phyloP scores from a whole-genome alignment of 306 rosid genomes.

The Canavalia ensiformis region DNA sequence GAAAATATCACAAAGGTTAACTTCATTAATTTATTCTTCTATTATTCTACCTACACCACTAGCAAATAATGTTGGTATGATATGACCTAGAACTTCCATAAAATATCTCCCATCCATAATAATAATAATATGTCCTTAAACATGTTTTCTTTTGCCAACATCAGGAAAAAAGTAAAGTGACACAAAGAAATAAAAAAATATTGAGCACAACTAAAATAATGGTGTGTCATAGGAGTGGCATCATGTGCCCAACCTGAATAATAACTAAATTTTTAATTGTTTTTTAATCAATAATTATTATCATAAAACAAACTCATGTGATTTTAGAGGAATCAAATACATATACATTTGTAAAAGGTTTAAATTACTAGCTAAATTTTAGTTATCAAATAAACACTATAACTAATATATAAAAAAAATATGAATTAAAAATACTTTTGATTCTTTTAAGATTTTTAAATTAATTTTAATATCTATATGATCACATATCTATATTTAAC shows the following conservation, averaged over 20 bases:
- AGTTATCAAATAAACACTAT: not conserved
- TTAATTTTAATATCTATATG: no score
- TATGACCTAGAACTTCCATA: conserved; percentile 3
- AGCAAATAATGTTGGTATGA: not conserved
- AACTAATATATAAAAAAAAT: not conserved
- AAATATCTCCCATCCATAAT: conserved; percentile 34
- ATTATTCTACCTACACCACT: not conserved
- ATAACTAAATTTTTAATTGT: no score
- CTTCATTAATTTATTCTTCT: not conserved
- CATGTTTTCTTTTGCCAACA: not conserved
- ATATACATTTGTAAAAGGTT: not conserved
- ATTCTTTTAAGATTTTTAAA: no score
- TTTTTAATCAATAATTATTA: no score
- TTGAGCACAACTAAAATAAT: not conserved
- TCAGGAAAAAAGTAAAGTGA: not conserved
- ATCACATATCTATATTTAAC: no score
- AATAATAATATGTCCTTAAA: not conserved
- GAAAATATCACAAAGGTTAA: not conserved
- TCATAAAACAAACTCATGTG: no score
- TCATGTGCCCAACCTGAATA: not conserved
- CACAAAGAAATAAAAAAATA: not conserved
- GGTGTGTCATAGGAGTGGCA: not conserved
- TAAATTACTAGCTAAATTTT: not conserved
- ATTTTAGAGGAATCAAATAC: no score
- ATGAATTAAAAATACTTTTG: no score